Percentiles rank a stretch among this genome's conserved stretches.
These are phyloP conservation scores for Ophioceras dolichostomum DNA, from an alignment of 2,329 filamentous ascomycete genomes.

Conservation along the genomic window DNA sequence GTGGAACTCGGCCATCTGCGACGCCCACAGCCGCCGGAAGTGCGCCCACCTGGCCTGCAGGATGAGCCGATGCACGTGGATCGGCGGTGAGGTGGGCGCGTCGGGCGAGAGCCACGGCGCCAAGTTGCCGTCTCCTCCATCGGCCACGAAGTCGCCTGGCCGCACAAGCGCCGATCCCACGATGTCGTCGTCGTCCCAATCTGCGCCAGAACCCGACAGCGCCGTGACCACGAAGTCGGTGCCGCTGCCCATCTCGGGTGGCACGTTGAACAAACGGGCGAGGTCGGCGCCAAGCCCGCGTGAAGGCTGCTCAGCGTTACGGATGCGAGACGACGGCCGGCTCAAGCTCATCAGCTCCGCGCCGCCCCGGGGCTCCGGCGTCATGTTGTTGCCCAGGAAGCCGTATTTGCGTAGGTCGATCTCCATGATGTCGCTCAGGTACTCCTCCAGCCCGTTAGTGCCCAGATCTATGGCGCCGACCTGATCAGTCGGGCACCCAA, in stretches of 20 bases:
- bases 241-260: slow-evolving; percentile 73
- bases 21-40: slow-evolving; percentile 80
- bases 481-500: slow-evolving; percentile 77
- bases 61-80: slow-evolving; percentile 91
- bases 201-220: slow-evolving; percentile 67
- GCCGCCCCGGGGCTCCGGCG: slow-evolving; percentile 32
- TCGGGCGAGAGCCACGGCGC: slow-evolving; percentile 50
- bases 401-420: slow-evolving; percentile 89
- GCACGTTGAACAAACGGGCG: slow-evolving; percentile 73
- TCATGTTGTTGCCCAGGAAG: slow-evolving; percentile 67
- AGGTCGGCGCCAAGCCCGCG: slow-evolving; percentile 74
- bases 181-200: slow-evolving; percentile 57
- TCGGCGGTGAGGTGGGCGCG: slow-evolving; percentile 62
- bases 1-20: slow-evolving; percentile 96
- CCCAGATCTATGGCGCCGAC: slow-evolving; percentile 52
- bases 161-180: slow-evolving; percentile 38
- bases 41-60: slow-evolving; percentile 94
- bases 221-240: slow-evolving; percentile 89
- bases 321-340: slow-evolving; percentile 33
- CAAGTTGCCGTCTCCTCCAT: slow-evolving; percentile 27
- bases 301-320: slow-evolving; percentile 40
- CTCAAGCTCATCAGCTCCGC: slow-evolving; percentile 26
- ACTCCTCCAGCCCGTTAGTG: slow-evolving; percentile 69
- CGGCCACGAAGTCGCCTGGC: slow-evolving; percentile 21
- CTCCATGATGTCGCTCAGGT: slow-evolving; percentile 86